phyloP scores from a whole-genome alignment of 257 asterid species.

The Nicotiana obtusifolia region DNA sequence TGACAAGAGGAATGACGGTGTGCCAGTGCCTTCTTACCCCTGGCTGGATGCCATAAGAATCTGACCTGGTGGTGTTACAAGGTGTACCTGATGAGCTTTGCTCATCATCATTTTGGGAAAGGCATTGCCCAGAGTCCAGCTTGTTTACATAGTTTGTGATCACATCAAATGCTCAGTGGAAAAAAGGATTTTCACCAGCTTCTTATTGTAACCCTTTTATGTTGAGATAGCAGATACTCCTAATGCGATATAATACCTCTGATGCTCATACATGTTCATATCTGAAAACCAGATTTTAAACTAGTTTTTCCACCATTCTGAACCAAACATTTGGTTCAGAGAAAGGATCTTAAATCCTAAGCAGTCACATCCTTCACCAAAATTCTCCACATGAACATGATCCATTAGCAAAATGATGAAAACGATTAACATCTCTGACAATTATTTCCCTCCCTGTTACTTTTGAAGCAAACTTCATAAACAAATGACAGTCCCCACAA shows the following conservation, averaged over 20 bases:
- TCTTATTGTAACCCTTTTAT: neutral
- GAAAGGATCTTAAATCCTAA: neutral
- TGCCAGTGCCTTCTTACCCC: neutral
- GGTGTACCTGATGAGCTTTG: neutral
- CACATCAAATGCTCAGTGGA: neutral
- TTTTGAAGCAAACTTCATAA: constrained; percentile 76
- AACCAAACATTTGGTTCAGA: neutral
- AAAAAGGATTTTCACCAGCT: neutral
- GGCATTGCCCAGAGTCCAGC: neutral
- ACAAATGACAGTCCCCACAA: constrained; percentile 91
- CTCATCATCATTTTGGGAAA: neutral
- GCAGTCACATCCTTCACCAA: constrained; percentile 34
- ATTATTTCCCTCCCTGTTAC: constrained; percentile 54
- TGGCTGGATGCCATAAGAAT: neutral
- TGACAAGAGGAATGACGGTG: neutral
- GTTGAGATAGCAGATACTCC: neutral
- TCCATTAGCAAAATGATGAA: constrained; percentile 76
- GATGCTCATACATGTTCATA: neutral
- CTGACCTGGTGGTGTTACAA: neutral
- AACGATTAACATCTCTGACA: constrained; percentile 79
- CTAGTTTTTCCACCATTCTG: neutral
- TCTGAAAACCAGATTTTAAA: neutral
- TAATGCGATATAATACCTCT: neutral
- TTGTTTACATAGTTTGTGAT: neutral
- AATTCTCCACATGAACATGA: constrained; percentile 82